Percentiles rank a stretch among this genome's conserved stretches.
Conservation (phyloP, 768 basidiomycete species). For the Agaricus subrufescens region DNA sequence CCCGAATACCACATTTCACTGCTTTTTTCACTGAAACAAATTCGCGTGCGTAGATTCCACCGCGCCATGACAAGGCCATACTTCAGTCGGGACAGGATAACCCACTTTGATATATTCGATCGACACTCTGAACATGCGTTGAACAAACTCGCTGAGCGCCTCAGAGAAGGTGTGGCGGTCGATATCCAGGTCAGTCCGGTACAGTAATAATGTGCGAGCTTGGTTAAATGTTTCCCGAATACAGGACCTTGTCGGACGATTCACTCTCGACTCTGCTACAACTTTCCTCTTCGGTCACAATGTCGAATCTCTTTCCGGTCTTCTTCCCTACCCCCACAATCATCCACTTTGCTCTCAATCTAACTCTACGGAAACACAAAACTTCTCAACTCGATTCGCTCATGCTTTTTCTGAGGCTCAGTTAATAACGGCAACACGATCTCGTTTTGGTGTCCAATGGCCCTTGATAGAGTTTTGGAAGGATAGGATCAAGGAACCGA, state of each 20-base stretch:
- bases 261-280: conserved; percentile 59
- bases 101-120: conserved; percentile 59
- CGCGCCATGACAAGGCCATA: conserved; percentile 66
- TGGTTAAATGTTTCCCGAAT: neutral
- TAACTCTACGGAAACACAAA: conserved; percentile 11
- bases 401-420: conserved; percentile 36
- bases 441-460: conserved; percentile 37
- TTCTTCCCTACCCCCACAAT: conserved; percentile 17
- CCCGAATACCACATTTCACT: neutral
- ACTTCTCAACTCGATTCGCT: conserved; percentile 22
- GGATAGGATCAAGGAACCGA: conserved; percentile 31
- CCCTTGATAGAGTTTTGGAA: conserved; percentile 39
- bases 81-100: conserved; percentile 55
- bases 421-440: conserved; percentile 22
- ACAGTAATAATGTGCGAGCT: neutral
- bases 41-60: conserved; percentile 39
- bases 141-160: conserved; percentile 36
- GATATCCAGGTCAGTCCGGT: conserved; percentile 49
- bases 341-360: conserved; percentile 4
- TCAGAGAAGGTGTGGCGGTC: conserved; percentile 41
- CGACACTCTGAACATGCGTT: conserved; percentile 48
- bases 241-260: conserved; percentile 39
- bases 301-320: conserved; percentile 25
- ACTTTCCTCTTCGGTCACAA: conserved; percentile 52
- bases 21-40: neutral